Base-by-base conservation (phyloP, 306 rosid species). In the Casuarina cunninghamiana region DNA sequence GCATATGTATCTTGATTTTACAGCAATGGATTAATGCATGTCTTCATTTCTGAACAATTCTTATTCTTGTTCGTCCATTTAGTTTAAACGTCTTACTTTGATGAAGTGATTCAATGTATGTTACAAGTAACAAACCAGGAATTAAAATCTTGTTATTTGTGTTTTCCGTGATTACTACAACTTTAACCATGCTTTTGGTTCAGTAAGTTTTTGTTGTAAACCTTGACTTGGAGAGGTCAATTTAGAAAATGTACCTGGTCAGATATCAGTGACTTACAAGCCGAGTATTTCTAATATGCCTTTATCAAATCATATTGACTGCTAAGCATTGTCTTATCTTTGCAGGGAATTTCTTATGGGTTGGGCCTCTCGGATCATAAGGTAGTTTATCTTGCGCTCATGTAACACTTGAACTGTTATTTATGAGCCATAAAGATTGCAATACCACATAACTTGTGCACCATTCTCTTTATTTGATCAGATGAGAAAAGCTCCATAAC, bases 311-410 rank as follows among this genome's bases (percentile, higher is more conserved):
- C 21, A 38, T 69, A 17, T 70, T 70, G 75, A 69, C 43, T 15
- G 21, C 61, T 1, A 15, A 7, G 41, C 32, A 21, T 42, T 13
- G 16, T 63, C 35, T 69, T 55, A 35, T 38, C 45, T 87, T 75
- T 73, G 72, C 84, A 84, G 90, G 90, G 88, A 44, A 81, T 94
- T 76, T 86, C 89, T 77, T 81, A 78, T 76, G 85, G 73, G 13
- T 10, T 49, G 5, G 85, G 62, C 57, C 89, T 82, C 83, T 77
- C 87, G 2, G 73, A 84, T 61, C 77, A 65, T 26, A 87, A 87
- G 92, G 90, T 84, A 74, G 49, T 43, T 45, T 61, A 43, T 57
- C 39, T 65, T 78, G 17, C 39, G 11, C 2, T 39, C 35, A 51
- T 7, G 42, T 17, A 37, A 38, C 69, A 13, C 10, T 60, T 0